Conservation (phyloP, 2,329 filamentous ascomycete species). For the Talaromyces sp. region DNA sequence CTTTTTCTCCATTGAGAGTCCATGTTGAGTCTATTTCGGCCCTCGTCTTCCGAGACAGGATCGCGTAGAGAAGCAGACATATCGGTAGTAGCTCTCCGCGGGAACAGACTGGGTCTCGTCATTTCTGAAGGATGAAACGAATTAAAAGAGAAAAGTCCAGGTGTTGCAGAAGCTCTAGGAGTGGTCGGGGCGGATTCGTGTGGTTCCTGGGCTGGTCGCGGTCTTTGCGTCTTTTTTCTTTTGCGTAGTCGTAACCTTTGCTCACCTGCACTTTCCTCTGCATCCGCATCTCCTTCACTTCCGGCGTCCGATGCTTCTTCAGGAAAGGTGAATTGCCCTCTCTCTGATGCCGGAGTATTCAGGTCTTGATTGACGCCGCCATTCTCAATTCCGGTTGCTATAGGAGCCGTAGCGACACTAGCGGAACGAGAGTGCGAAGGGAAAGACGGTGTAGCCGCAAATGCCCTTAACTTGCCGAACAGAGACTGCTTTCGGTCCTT, state of each 20-base stretch:
- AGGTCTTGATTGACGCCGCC: constrained; percentile 29
- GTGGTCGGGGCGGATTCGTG: constrained; percentile 64
- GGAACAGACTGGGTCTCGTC: constrained; percentile 50
- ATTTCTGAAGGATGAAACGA: constrained; percentile 39
- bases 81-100: constrained; percentile 63
- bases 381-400: constrained; percentile 39
- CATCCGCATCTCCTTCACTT: constrained; percentile 72
- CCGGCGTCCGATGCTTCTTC: constrained; percentile 56
- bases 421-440: constrained; percentile 49
- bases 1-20: constrained; percentile 58
- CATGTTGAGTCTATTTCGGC: constrained; percentile 58
- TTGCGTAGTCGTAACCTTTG: constrained; percentile 54
- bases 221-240: constrained; percentile 64
- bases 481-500: constrained; percentile 62
- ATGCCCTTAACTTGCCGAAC: constrained; percentile 73
- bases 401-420: constrained; percentile 45
- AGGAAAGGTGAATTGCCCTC: constrained; percentile 50
- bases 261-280: constrained; percentile 83
- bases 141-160: constrained; percentile 44
- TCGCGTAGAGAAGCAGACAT: constrained; percentile 51
- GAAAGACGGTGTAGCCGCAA: constrained; percentile 56
- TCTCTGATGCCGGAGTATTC: constrained; percentile 48
- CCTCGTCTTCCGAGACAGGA: constrained; percentile 71
- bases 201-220: constrained; percentile 53
- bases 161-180: constrained; percentile 46